Percentiles rank a stretch among this genome's conserved stretches.
Evolutionary conservation across 768 basidiomycete genomes (phyloP).

Genomic region (Hydnomerulius pinastri): DNA sequence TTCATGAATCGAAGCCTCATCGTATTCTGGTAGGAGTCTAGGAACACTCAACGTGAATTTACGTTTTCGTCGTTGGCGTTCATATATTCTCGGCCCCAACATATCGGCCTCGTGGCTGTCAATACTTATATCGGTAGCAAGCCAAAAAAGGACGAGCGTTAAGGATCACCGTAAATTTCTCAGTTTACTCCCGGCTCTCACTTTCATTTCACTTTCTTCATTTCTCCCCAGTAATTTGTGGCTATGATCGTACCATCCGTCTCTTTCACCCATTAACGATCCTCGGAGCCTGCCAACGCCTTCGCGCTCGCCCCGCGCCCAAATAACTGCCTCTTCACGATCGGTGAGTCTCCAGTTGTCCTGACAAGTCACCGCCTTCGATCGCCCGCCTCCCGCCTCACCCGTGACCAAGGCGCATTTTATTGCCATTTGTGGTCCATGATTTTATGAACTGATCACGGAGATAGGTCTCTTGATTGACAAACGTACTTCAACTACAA

Average conservation of each 20-base stretch:
- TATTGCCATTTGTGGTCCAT: neutral
- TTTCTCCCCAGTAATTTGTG: conserved; percentile 17
- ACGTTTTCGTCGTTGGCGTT: neutral
- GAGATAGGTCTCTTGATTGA: conserved; percentile 20
- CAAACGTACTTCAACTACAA: conserved; percentile 16
- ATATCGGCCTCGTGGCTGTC: conserved; percentile 20
- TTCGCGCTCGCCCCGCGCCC: neutral
- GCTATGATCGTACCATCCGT: conserved; percentile 10
- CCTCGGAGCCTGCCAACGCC: conserved; percentile 1
- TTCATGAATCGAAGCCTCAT: neutral
- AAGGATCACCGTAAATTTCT: conserved; percentile 7
- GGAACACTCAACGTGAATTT: neutral
- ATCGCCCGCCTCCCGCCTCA: conserved; percentile 7
- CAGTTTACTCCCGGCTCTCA: conserved; percentile 3
- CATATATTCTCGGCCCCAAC: neutral
- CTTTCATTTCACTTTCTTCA: conserved; percentile 3
- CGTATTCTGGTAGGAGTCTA: neutral
- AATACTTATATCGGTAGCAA: conserved; percentile 6
- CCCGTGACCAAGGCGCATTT: conserved; percentile 4
- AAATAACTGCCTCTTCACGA: conserved; percentile 21
- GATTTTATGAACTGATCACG: conserved; percentile 13
- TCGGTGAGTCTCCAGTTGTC: conserved; percentile 19
- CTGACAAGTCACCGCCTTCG: neutral
- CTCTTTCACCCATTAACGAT: conserved; percentile 10
- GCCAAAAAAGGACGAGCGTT: conserved; percentile 19